Base-by-base conservation (phyloP, 108 stramenopile genomes). In the Nannochloropsis gaditana region DNA sequence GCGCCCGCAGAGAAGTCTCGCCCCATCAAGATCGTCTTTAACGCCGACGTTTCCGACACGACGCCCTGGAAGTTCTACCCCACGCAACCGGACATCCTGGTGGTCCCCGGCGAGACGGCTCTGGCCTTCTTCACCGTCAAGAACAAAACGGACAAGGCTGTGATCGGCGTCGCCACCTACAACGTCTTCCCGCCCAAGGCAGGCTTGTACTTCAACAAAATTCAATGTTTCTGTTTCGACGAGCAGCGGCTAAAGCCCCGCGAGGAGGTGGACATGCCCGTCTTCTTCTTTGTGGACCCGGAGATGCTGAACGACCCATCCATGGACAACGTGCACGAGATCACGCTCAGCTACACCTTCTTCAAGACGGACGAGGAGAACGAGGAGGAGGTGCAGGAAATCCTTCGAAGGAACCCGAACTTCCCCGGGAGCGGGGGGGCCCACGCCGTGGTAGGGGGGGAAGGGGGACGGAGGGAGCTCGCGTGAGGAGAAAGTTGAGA, bases 221-320 rank as follows among this genome's bases (percentile, higher is more conserved):
- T 99, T 87, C 97, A 99, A 90, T 99, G 99, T 84, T 99, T 99
- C 92, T 99, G 99, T 90, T 99, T 99, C 88, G 99, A 99, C 89
- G 97, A 99, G 92, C 99, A 99, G 87, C 92, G 99, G 17, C 87
- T 99, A 11, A 84, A 95, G 9, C 95, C 96, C 5, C 94, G 95
- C 9, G 99, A 99, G 90, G 97, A 97, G 45, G 96, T 98, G 82
- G 99, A 99, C 88, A 97, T 97, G 97, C 98, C 96, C 9, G 96
- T 99, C 9, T 97, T 99, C 86, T 99, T 98, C 92, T 98, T 97
- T 87, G 94, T 99, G 84, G 99, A 99, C 92, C 99, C 99, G 9
- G 96, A 97, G 31, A 94, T 97, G 85, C 84, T 94, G 44, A 93
- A 97, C 83, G 99, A 99, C 90, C 94, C 96, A 2, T 90, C 93